Evolutionary conservation across 164 flowering plant genomes (phyloP), one percentile per base, ranked within the genome.

Genomic region (Berberis thunbergii): DNA sequence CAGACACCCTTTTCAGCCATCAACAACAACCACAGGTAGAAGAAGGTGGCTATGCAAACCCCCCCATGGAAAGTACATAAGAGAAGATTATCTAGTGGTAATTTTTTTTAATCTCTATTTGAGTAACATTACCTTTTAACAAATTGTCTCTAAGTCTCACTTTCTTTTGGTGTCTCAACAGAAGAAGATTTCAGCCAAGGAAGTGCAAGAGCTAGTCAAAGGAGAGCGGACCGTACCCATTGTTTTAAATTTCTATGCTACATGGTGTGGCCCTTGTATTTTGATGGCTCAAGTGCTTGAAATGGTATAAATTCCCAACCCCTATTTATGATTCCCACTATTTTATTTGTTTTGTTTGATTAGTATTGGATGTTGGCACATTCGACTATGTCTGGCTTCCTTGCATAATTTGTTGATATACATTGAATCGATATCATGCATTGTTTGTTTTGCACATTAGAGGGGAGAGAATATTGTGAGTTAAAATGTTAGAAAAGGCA

Each of bases 181-280:
- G 91, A 86, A 83, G 68, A 86, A 83, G 66, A 6, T 70, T 49
- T 78, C 96, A 49, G 85, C 89, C 1, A 53, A 79, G 66, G 95
- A 87, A 73, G 70, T 92, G 9, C 81, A 92, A 67, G 93, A 83
- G 65, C 77, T 89, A 61, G 86, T 87, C 13, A 85, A 73, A 78
- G 91, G 88, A 61, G 89, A 89, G 50, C 81, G 95, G 64, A 83
- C 54, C 54, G 83, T 89, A 55, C 95, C 98, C 0, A 63, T 92
- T 44, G 61, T 89, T 7, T 76, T 92, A 63, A 96, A 86, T 78
- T 92, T 92, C 77, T 92, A 86, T 70, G 96, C 98, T 3, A 87
- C 95, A 2, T 92, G 98, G 98, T 92, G 96, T 67, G 98, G 98
- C 13, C 96, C 96, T 54, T 92, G 98, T 66, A 80, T 89, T 57